Conservation (phyloP, 164 flowering plant species). For the Santalum album region DNA sequence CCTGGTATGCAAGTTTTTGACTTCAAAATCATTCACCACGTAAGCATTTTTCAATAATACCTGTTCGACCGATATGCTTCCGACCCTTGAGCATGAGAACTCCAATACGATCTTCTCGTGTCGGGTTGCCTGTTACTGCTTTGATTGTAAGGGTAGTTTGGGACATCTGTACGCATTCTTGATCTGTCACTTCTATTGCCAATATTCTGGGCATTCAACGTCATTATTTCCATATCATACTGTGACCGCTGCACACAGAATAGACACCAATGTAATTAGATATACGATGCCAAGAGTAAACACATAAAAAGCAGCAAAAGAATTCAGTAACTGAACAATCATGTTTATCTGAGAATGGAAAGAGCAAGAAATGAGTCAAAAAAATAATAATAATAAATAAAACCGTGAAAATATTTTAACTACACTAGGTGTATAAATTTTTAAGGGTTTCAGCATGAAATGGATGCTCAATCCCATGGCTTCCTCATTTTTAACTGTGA, state of each 20-base stretch:
- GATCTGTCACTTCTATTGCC: conserved; percentile 26
- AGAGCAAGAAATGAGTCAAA: no score
- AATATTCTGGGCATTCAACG: conserved; percentile 41
- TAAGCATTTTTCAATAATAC: conserved; percentile 10
- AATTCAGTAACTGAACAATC: not conserved
- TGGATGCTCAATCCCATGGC: no score
- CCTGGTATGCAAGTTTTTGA: no score
- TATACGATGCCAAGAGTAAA: not conserved
- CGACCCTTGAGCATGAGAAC: conserved; percentile 18
- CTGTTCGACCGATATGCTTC: conserved; percentile 23
- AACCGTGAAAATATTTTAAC: no score
- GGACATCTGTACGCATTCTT: conserved; percentile 26
- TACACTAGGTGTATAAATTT: no score
- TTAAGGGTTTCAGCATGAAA: no score
- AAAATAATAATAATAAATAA: no score
- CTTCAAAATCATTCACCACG: not conserved
- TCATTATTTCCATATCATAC: conserved; percentile 73
- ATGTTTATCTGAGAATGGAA: not conserved
- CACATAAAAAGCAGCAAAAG: not conserved
- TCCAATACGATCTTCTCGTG: conserved; percentile 28
- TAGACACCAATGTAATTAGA: no score
- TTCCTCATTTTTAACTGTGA: no score
- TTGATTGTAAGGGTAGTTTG: conserved; percentile 26
- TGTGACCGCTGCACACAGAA: conserved; percentile 45
- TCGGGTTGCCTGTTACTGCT: conserved; percentile 32